Evolutionary conservation across 2,329 filamentous ascomycete species (phyloP), one percentile per base, ranked within the genome.

Genomic region (Talaromyces verruculosus): DNA sequence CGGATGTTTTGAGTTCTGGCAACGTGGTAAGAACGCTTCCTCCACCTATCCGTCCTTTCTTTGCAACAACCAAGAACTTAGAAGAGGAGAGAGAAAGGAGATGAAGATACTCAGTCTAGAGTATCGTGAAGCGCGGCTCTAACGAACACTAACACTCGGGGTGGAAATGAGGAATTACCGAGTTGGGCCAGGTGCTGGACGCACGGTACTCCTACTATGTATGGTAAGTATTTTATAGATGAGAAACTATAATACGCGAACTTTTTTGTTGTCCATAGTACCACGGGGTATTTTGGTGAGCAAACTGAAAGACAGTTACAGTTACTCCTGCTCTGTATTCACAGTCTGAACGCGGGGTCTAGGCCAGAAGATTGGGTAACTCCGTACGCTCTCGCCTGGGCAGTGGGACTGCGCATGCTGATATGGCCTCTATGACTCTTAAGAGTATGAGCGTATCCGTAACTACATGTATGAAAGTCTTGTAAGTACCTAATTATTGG

Each of bases 161-260:
- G 37, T 45, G 58, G 58, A 61, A 61, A 61, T 61, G 58, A 61
- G 35, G 37, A 28, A 58, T 64, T 64, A 45, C 62, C 62, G 33
- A 39, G 51, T 64, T 58, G 51, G 51, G 62, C 62, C 60, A 62
- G 60, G 30, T 62, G 60, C 60, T 62, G 62, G 15, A 58, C 51
- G 62, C 51, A 64, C 62, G 62, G 51, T 55, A 55, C 53, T 22
- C 37, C 35, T 17, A 10, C 25, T 60, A 6, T 7, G 57, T 55
- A 35, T 37, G 51, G 28, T 17, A 17, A 15, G 47, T 28, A 51
- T 17, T 4, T 25, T 51, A 51, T 28, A 30, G 45, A 17, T 25
- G 51, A 19, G 51, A 55, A 37, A 37, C 30, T 35, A 55, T 55
- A 55, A 55, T 35, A 53, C 35, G 11, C 11, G 35, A 37, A 15